Percentiles rank a stretch among this genome's conserved stretches.
phyloP scores from a whole-genome alignment of 179 eudicot species.

The Sideroxylon spinosum region DNA sequence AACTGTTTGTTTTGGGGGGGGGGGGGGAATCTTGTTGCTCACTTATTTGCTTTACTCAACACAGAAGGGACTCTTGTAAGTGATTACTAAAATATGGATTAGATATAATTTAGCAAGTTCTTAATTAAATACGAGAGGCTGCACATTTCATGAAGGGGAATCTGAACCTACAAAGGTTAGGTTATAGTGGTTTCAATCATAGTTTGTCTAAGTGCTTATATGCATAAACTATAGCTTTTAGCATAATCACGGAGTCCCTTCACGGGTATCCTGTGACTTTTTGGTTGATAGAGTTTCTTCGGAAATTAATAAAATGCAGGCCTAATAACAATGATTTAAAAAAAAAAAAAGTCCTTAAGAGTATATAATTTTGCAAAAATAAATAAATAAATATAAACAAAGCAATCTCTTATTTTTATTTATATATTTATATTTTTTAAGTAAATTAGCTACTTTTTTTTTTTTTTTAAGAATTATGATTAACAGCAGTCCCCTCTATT shows the following conservation, averaged over 20 bases:
- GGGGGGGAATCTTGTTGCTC: not conserved
- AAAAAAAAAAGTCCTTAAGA: not conserved
- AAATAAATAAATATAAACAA: no score
- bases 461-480: no score
- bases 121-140: not conserved
- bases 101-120: not conserved
- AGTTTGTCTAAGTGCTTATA: not conserved
- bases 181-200: not conserved
- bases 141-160: not conserved
- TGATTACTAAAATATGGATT: not conserved
- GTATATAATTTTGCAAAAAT: not conserved
- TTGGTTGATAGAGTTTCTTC: not conserved
- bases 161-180: conserved; percentile 1
- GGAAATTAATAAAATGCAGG: no score
- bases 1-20: no score
- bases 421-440: no score
- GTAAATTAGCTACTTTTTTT: no score
- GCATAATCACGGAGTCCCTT: not conserved
- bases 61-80: not conserved
- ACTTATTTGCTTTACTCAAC: not conserved
- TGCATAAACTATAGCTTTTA: not conserved
- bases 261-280: not conserved
- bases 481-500: no score
- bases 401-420: no score
- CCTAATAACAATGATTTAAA: not conserved